Evolutionary conservation across 176 grass and related monocot genomes (phyloP), one percentile per base, ranked within the genome.

Genomic region (Stipa capillata): DNA sequence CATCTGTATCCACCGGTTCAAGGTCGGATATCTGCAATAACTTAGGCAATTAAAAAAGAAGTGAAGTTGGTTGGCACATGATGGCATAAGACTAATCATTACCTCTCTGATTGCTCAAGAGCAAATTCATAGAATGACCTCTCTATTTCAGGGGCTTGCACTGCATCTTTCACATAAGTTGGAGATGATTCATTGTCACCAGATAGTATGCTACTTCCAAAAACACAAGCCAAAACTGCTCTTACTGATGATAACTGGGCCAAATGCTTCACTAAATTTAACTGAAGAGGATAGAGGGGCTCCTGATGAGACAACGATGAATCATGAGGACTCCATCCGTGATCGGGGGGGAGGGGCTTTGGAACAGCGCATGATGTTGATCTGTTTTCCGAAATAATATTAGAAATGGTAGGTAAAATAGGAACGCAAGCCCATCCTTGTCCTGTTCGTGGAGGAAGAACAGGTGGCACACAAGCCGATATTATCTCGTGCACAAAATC

Each of bases 1-100:
- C 89, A 94, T 91, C 83, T 98, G 95, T 88, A 98, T 98, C 95
- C 95, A 98, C 25, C 95, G 87, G 76, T 94, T 94, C 63, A 98
- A 83, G 69, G 95, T 98, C 78, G 91, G 89, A 64, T 92, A 94
- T 74, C 94, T 97, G 85, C 70, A 74, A 71, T n/a, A 79, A 82
- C 64, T 76, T 44, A 54, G 7, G 77, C 52, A 77, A 44, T 72
- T 79, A 89, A 37, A 73, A 84, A 51, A n/a, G n/a, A 79, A 33
- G 7, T 58, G 75, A 76, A 62, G 31, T 21, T 40, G 35, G 32
- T 11, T 76, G 82, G 54, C 8, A 54, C 65, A 37, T 36, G 40
- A 92, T 31, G 15, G 68, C 60, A 83, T 59, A 52, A 44, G 35
- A 45, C 54, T 69, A 73, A 79, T 24, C 51, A 24, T 80, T 91